Percentiles rank a stretch among this genome's conserved stretches.
Evolutionary conservation across 768 basidiomycete genomes (phyloP).

Genomic region (Kwoniella sp.): DNA sequence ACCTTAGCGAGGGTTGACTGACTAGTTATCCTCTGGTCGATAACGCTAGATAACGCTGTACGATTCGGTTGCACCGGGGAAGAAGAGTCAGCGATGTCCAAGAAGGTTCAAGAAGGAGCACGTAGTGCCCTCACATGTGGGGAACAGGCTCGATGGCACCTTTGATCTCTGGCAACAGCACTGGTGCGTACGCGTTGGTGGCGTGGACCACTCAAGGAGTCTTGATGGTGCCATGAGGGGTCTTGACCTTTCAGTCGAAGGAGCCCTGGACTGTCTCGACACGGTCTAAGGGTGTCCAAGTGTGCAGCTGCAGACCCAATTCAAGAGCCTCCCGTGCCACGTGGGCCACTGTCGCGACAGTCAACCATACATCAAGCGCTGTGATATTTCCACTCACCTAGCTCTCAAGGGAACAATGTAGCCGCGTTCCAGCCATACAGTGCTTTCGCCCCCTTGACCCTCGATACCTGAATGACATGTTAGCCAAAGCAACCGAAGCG

Average conservation of each 20-base stretch:
- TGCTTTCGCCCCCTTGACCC: constrained; percentile 24
- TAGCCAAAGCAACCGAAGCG: not conserved
- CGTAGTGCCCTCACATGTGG: constrained; percentile 20
- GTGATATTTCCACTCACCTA: constrained; percentile 17
- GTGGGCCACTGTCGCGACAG: constrained; percentile 17
- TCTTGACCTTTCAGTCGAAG: constrained; percentile 62
- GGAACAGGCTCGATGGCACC: constrained; percentile 38
- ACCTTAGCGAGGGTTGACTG: constrained; percentile 28
- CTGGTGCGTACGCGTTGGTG: constrained; percentile 79
- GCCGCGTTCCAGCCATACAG: constrained; percentile 35
- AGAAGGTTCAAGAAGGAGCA: not conserved
- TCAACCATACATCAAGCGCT: not conserved
- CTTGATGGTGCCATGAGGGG: constrained; percentile 66
- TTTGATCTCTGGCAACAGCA: constrained; percentile 69
- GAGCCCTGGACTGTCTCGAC: constrained; percentile 1
- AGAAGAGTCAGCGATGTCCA: not conserved
- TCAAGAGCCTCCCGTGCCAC: constrained; percentile 31
- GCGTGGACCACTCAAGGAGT: constrained; percentile 77
- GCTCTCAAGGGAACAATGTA: constrained; percentile 39
- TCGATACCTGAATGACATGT: constrained; percentile 5
- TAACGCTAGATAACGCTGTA: constrained; percentile 23
- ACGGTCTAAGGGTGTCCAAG: constrained; percentile 52
- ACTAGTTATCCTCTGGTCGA: constrained; percentile 22
- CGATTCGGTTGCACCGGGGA: constrained; percentile 58
- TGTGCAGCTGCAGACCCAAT: constrained; percentile 30